Base-by-base conservation (phyloP, 73 alveolate species). In the Strombidium stylifer region DNA sequence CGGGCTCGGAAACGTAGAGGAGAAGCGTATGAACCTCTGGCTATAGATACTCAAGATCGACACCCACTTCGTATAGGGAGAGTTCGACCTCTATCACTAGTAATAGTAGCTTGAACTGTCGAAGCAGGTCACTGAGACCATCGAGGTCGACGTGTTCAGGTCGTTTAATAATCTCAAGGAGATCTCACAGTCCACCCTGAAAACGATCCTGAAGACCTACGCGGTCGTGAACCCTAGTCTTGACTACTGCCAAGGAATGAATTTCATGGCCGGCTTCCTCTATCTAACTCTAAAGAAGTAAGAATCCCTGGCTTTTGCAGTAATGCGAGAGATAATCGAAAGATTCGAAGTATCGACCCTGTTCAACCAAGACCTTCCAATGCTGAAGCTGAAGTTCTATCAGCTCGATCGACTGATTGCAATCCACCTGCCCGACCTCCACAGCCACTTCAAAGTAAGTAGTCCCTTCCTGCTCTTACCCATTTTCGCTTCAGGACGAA, bases 171-270 rank as follows among this genome's bases (percentile, higher is more conserved):
- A 79, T 37, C 41, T 73, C 10, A 64, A 64, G 24, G 27, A 42
- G 32, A 46, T 64, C 1, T 7, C 51, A 18, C 57, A 24, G 37
- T 69, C 62, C 46, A 83, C 57, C 44, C 56, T 83, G 10, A 28
- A 34, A 12, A 73, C 79, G 58, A 72, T 94, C 20, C 73, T 96
- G 45, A 91, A 92, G 71, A 84, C 96, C 11, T 91, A 91, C 46
- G 91, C 99, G 0, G 79, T 83, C 46, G 82, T 51, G 41, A 84
- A 89, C 64, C 80, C 84, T 25, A 58, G 85, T 25, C 56, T 93
- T 10, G 95, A 91, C 42, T 96, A 96, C 60, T 96, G 98, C 82
- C 91, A 96, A 78, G 99, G 99, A 5, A 96, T 96, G 99, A 96
- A 96, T 69, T 95, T 93, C 68, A 84, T 96, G 14, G 98, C 97